phyloP scores from a whole-genome alignment of 2,329 filamentous ascomycete genomes.

The Biscogniauxia sp. region DNA sequence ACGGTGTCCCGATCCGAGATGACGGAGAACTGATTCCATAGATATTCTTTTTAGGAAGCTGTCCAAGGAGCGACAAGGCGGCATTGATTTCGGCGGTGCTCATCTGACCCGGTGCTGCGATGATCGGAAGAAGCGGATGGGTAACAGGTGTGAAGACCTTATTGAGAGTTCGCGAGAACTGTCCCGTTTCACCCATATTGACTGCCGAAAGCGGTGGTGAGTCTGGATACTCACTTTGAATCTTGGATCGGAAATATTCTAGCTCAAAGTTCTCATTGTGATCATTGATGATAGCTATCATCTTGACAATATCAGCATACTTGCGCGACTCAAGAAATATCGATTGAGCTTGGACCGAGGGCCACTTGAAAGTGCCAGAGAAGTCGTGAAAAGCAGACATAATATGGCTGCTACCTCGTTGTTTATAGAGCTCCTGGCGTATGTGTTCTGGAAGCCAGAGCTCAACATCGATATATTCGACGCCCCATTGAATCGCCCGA shows the following conservation, averaged over 20 bases:
- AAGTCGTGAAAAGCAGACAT: conserved; percentile 94
- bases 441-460: conserved; percentile 81
- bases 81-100: conserved; percentile 83
- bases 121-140: conserved; percentile 77
- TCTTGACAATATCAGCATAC: conserved; percentile 85
- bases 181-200: conserved; percentile 85
- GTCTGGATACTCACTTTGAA: conserved; percentile 66
- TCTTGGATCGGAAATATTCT: conserved; percentile 80
- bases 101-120: conserved; percentile 82
- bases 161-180: conserved; percentile 80
- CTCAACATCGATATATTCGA: conserved; percentile 88
- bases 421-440: conserved; percentile 62
- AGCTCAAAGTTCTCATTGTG: conserved; percentile 87
- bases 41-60: conserved; percentile 74
- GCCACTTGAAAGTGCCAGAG: conserved; percentile 81
- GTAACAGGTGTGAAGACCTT: conserved; percentile 87
- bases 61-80: conserved; percentile 73
- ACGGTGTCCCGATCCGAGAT: conserved; percentile 61
- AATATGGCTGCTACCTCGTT: conserved; percentile 76
- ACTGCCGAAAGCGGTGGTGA: conserved; percentile 75
- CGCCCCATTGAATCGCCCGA: conserved; percentile 82
- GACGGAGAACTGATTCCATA: conserved; percentile 75
- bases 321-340: conserved; percentile 70
- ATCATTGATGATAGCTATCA: conserved; percentile 80
- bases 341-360: conserved; percentile 66